phyloP scores from a whole-genome alignment of 2,329 filamentous ascomycete genomes.

The Ascocoryne sarcoides region DNA sequence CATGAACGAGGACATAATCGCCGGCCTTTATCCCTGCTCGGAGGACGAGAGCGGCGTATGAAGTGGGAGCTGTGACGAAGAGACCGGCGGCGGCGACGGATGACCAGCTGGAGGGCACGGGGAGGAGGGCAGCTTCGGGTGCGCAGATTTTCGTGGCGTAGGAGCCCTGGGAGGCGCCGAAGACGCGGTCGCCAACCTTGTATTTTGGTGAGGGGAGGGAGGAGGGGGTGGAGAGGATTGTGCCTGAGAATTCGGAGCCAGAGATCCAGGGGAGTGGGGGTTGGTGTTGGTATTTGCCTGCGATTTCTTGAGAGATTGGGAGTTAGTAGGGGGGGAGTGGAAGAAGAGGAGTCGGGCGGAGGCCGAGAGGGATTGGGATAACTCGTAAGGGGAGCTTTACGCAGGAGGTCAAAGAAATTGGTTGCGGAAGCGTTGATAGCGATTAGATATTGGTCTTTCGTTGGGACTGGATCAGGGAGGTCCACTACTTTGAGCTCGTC shows the following conservation, averaged over 20 bases:
- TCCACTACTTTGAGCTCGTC: constrained; percentile 67
- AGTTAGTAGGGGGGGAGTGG: too few species aligned
- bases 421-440: constrained; percentile 78
- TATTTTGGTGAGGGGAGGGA: constrained; percentile 47
- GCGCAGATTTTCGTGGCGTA: constrained; percentile 72
- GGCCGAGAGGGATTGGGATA: too few species aligned
- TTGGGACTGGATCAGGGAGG: constrained; percentile 66
- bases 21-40: constrained; percentile 69
- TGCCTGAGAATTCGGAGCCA: constrained; percentile 79
- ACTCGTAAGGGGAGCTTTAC: background rate
- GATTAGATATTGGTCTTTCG: constrained; percentile 72
- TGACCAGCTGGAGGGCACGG: constrained; percentile 72
- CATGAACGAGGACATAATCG: constrained; percentile 84
- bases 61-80: constrained; percentile 87
- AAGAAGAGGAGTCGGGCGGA: too few species aligned
- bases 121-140: constrained; percentile 56
- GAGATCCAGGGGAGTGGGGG: constrained; percentile 79
- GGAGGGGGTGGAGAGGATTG: constrained; percentile 59
- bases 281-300: constrained; percentile 91
- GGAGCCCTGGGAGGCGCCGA: constrained; percentile 77
- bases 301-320: constrained; percentile 47
- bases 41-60: constrained; percentile 73
- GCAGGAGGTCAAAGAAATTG: constrained; percentile 96
- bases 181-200: constrained; percentile 72
- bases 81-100: constrained; percentile 79